Evolutionary conservation across 2,329 filamentous ascomycete genomes (phyloP), one percentile per base, ranked within the genome.

Genomic region (Leptographium lundbergii): DNA sequence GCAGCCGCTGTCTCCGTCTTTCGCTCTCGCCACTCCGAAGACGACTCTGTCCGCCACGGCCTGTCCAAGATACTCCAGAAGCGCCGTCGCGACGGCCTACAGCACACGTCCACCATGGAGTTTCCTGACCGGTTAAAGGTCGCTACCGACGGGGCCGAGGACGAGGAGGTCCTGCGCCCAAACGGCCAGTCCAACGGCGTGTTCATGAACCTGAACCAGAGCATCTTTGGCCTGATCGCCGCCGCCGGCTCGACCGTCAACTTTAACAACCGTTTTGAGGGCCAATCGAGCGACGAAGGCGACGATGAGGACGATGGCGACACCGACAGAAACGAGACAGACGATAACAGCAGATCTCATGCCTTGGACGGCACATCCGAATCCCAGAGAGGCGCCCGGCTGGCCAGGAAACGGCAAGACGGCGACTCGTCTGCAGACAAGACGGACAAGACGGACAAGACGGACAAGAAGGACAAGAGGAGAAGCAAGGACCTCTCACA

Each of bases 181-280:
- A 71, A 75, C 2, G 69, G 66, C 10, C 74, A 76, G 59, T 73
- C 72, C 45, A 72, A 74, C 17, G 74, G 77, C 63, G 75, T 80
- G 69, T 78, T 80, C 60, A 76, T 82, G 72, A 89, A 91, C 67
- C 89, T 95, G 85, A 94, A 96, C 71, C 91, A 96, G 76, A 95
- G 89, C 64, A 86, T 97, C 59, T 95, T 96, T 70, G 91, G 90
- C 58, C 82, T 97, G 73, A 91, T 97, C 65, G 89, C 91, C 7
- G 89, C 90, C 19, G 90, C 90, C 45, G 89, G 91, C 7, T 91
- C 89, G 34, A 84, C 84, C 61, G 85, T 88, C 57, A 87, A 95
- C 72, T 91, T 95, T 68, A 86, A 89, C 70, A 81, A 88, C 61
- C 82, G 88, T 45, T 92, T 94, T 70, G 87, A 91, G 67, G 87